Conservation (phyloP, 306 rosid genomes). For the Gastrolobium villosum region DNA sequence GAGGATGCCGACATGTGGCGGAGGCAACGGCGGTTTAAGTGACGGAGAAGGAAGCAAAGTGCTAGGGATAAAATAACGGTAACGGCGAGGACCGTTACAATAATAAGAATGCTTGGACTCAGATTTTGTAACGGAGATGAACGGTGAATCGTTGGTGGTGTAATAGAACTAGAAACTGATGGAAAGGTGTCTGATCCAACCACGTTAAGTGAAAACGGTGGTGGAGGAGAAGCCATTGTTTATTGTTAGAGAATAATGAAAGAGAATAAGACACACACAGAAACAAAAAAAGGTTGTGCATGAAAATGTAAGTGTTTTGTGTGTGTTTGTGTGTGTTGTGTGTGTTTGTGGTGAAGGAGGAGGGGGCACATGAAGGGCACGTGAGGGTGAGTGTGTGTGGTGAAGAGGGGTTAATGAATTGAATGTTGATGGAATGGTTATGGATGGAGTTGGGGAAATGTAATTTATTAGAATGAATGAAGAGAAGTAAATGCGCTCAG, state of each 20-base stretch:
- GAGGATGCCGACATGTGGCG: constrained; percentile 52
- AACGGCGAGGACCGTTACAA: constrained; percentile 59
- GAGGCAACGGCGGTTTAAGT: constrained; percentile 72
- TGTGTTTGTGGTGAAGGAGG: not conserved
- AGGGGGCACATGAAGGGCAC: constrained; percentile 46
- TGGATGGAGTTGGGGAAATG: constrained; percentile 11
- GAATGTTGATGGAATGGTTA: constrained; percentile 42
- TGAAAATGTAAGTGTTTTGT: not conserved
- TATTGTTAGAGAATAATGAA: not conserved
- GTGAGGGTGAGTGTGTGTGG: constrained; percentile 13
- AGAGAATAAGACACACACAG: not conserved
- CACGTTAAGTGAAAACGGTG: constrained; percentile 48
- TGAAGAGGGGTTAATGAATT: constrained; percentile 19
- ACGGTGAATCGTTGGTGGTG: constrained; percentile 39
- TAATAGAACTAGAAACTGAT: not conserved
- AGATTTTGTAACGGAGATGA: constrained; percentile 49
- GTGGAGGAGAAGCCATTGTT: constrained; percentile 55
- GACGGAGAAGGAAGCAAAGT: constrained; percentile 74
- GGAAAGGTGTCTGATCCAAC: constrained; percentile 52
- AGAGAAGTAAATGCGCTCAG: constrained; percentile 48
- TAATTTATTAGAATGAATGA: constrained; percentile 42
- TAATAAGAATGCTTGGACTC: constrained; percentile 69
- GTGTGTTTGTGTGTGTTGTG: not conserved
- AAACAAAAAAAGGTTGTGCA: constrained; percentile 1
- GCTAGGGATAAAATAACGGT: constrained; percentile 63